These are phyloP conservation scores for Silene noctiflora DNA, from an alignment of 179 eudicot species.

Conservation along the genomic window DNA sequence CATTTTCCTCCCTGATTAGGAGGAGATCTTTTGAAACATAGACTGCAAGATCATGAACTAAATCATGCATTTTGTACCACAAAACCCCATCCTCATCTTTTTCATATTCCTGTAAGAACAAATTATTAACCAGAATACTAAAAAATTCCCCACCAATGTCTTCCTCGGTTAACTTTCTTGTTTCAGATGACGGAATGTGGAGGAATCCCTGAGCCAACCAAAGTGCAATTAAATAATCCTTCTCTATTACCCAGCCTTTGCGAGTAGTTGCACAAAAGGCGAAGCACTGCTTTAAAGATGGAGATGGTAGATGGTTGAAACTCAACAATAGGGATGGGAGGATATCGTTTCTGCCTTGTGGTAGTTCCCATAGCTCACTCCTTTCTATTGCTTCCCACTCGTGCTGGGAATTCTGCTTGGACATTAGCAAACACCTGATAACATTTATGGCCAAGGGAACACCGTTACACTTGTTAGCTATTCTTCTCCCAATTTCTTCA, in stretches of 20 bases:
- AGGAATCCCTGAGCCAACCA: slow-evolving; percentile 30
- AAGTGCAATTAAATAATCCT: background rate
- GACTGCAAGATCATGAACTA: slow-evolving; percentile 26
- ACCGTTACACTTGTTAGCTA: slow-evolving; percentile 23
- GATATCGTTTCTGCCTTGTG: background rate
- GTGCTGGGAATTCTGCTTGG: background rate
- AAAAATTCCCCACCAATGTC: slow-evolving; percentile 13
- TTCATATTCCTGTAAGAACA: background rate
- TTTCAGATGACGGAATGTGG: background rate
- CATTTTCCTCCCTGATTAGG: background rate
- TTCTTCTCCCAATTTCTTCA: slow-evolving; percentile 19
- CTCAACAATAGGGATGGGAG: slow-evolving; percentile 25
- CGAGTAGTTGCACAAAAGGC: slow-evolving; percentile 20
- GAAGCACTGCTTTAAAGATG: slow-evolving; percentile 26
- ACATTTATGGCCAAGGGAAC: slow-evolving; percentile 26
- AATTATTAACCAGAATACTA: slow-evolving; percentile 2
- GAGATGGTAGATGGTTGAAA: slow-evolving; percentile 22
- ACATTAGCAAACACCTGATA: slow-evolving; percentile 14
- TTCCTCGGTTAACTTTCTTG: slow-evolving; percentile 6
- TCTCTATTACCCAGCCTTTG: background rate
- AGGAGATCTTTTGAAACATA: slow-evolving; percentile 12
- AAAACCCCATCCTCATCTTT: background rate
- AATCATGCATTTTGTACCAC: slow-evolving; percentile 22
- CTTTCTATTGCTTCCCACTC: slow-evolving; percentile 23
- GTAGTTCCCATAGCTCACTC: slow-evolving; percentile 27